phyloP scores from a whole-genome alignment of 2,329 filamentous ascomycete species.

The Fusarium subtropicale region DNA sequence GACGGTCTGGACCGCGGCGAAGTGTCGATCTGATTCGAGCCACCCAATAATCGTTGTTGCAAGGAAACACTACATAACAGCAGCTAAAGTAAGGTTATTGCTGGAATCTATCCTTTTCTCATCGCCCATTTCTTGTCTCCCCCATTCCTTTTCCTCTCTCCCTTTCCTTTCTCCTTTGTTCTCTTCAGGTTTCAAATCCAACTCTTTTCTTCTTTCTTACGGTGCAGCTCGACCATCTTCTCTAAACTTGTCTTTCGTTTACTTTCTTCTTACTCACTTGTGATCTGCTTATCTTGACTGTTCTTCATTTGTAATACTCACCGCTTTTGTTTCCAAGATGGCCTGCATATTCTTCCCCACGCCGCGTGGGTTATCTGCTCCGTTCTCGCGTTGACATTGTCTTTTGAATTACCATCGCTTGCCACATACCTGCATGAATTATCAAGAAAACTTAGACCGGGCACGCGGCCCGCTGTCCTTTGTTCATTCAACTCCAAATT shows the following conservation, averaged over 20 bases:
- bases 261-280: not conserved
- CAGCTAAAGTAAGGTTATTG: conserved; percentile 17
- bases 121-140: not conserved
- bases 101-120: conserved; percentile 5
- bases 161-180: not conserved
- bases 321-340: conserved; percentile 19
- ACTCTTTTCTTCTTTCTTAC: conserved; percentile 4
- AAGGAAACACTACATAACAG: conserved; percentile 29
- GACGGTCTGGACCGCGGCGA: conserved; percentile 43
- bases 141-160: not conserved
- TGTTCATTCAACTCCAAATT: conserved; percentile 65
- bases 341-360: conserved; percentile 22
- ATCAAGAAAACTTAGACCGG: conserved; percentile 60
- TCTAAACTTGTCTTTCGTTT: not conserved
- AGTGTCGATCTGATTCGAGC: conserved; percentile 41
- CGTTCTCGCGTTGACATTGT: conserved; percentile 58
- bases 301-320: conserved; percentile 10
- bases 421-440: conserved; percentile 53
- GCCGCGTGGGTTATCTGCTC: conserved; percentile 23
- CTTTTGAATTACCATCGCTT: conserved; percentile 59
- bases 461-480: conserved; percentile 61
- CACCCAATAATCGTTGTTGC: conserved; percentile 31
- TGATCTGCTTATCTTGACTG: not conserved
- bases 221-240: conserved; percentile 2
- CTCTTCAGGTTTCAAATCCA: not conserved